Base-by-base conservation (phyloP, 352 stramenopile species). In the Pythium utonaiense region DNA sequence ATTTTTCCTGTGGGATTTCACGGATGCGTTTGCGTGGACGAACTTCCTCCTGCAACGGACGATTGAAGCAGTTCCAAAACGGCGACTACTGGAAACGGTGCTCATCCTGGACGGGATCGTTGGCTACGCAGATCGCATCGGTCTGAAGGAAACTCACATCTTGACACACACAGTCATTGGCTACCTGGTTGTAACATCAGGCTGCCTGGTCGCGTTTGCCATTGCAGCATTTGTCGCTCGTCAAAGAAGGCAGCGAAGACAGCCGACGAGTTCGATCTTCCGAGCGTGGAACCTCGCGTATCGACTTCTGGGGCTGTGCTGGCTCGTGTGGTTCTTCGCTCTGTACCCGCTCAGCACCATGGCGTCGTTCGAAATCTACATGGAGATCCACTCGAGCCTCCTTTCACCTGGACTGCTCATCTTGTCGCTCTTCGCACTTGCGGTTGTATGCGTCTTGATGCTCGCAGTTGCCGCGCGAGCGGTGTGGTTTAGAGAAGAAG, bases 1-100 rank as follows among this genome's bases (percentile, higher is more conserved):
- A 10, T 86, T 86, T 44, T 87, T 80, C 64, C 54, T 88, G 4
- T 86, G 76, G 73, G 74, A 86, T 41, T 90, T 82, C 60, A 83
- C 78, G 33, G 83, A 90, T 50, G 80, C 77, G 19, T 87, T 92
- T 27, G 60, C 78, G 9, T 92, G 83, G 80, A 77, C 70, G 34
- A 87, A 78, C 44, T 88, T 89, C 38, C 62, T 92, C 38, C 63
- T 89, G 16, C 48, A 44, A 22, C 48, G 33, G 41, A 33, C 50
- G 5, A 7, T 19, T n/a, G 40, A 17, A 25, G 40, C 62, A 48
- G n/a, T n/a, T 30, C 14, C 33, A 21, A 16, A 47, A 34, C 27
- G 56, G 38, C 77, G 78, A 67, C 78, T 78, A 19, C 54, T 89
- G 27, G 73, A 85, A 25, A 82, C 74, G 0, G 59, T 66, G 41